phyloP scores from a whole-genome alignment of 2,329 filamentous ascomycete genomes.

The Xylariaceae sp. region DNA sequence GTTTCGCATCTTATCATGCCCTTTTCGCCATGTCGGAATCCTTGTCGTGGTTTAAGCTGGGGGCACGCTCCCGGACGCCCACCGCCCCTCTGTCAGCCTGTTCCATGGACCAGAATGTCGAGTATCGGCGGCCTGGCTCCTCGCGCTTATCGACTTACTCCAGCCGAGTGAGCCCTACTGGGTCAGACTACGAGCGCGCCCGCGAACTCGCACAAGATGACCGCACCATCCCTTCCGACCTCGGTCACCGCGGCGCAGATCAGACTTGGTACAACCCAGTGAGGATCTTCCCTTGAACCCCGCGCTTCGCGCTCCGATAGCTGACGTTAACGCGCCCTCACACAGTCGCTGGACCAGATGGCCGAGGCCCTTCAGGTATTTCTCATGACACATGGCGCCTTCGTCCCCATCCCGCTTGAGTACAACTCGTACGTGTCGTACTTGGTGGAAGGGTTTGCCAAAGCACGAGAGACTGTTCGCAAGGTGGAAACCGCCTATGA shows the following conservation, averaged over 20 bases:
- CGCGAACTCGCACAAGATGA: slow-evolving; percentile 4
- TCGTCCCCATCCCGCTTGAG: slow-evolving; percentile 34
- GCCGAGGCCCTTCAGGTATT: slow-evolving; percentile 38
- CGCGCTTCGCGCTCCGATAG: too few relatives aligned
- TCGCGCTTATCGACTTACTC: slow-evolving; percentile 22
- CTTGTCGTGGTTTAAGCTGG: slow-evolving; percentile 22
- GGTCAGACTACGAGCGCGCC: slow-evolving; percentile 8
- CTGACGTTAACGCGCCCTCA: too few relatives aligned
- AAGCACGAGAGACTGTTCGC: slow-evolving; percentile 28
- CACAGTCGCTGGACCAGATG: slow-evolving; percentile 36
- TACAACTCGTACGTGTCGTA: slow-evolving; percentile 40
- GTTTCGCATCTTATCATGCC: neutral
- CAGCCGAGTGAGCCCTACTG: slow-evolving; percentile 14
- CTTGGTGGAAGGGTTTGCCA: slow-evolving; percentile 35
- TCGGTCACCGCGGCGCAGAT: slow-evolving; percentile 26
- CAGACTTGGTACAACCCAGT: slow-evolving; percentile 34
- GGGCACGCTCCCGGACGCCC: slow-evolving; percentile 21
- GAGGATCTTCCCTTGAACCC: neutral
- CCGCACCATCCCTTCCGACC: slow-evolving; percentile 14
- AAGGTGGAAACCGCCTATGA: slow-evolving; percentile 22
- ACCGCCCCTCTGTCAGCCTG: slow-evolving; percentile 13
- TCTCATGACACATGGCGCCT: slow-evolving; percentile 35
- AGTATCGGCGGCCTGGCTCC: slow-evolving; percentile 11
- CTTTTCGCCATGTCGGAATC: slow-evolving; percentile 8
- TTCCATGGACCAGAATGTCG: slow-evolving; percentile 10